Base-by-base conservation (phyloP, 345 rosid genomes). In the Eucalyptus cladocalyx region DNA sequence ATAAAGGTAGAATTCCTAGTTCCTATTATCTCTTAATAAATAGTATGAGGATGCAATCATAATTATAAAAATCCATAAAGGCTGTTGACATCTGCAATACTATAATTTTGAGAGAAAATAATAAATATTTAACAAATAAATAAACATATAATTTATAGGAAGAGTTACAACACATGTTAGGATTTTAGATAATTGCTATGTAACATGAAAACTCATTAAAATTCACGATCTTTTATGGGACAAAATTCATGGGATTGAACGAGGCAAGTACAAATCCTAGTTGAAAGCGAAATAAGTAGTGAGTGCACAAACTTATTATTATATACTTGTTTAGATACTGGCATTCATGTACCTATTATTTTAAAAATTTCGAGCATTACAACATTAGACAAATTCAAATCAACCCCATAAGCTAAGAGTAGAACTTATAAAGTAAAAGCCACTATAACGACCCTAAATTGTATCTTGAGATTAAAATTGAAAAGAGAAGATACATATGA, bases 71-170 rank as follows among this genome's bases (percentile, higher is more conserved):
- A 56, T 56, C 30, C 62, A 56, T 56, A 56, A 56, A 24, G 13
- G 6, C 14, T 0, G 6, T 4, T 0, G 4, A 56, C 6, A 23
- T 24, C 0, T 56, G 6, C 62, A 56, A 2, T 0, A 56, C 0
- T 56, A 24, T 56, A 56, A 24, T 56, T 4, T 56, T 56, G 12
- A 24, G 62, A 24, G 14, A 24, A 56, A 56, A 9, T 21, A 53
- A 53, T 21, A 53, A 53, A 53, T 53, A 50, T 53, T 54, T 21
- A 0, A 54, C 58, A 54, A 54, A 8, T 26, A 54, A 58, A 58
- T 58, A 58, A 58, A 58, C 7, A 24, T 24, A 58, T 58, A 10
- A 2, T 69, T 69, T 69, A 69, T 69, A 69, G 23, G 19, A 17
- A 69, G 80, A 32, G 80, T 9, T 69, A 32, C 12, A 32, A 17